A percentile compares a stretch with the other conserved stretches of the same genome.
These are phyloP conservation scores for Solanum phureja DNA, from an alignment of 257 asterid species.

Conservation along the genomic window DNA sequence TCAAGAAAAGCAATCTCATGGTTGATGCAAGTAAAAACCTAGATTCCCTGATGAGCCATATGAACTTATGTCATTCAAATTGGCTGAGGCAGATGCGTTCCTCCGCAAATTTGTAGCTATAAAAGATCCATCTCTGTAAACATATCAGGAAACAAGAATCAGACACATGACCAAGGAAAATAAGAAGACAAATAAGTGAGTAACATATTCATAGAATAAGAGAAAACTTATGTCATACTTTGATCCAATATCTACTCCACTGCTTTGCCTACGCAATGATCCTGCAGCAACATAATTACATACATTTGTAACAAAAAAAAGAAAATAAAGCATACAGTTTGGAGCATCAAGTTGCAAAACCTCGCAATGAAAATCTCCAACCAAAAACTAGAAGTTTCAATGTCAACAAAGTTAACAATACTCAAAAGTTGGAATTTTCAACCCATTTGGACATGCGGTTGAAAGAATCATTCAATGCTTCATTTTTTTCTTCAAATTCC, in stretches of 20 bases:
- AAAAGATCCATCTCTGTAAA: constrained; percentile 42
- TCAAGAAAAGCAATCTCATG: neutral
- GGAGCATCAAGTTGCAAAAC: neutral
- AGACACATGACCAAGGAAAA: constrained; percentile 7
- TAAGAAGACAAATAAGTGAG: neutral
- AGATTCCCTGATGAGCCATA: constrained; percentile 24
- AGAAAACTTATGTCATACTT: constrained; percentile 26
- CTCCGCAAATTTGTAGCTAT: constrained; percentile 52
- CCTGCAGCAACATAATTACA: constrained; percentile 30
- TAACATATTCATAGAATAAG: neutral
- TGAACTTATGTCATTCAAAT: constrained; percentile 44
- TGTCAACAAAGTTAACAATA: neutral
- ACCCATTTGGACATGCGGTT: neutral
- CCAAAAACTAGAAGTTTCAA: neutral
- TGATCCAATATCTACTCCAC: constrained; percentile 54
- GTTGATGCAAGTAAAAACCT: constrained; percentile 31
- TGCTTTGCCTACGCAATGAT: constrained; percentile 55
- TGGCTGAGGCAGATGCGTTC: constrained; percentile 66
- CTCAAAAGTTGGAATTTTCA: neutral
- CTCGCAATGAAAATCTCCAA: neutral
- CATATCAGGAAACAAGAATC: constrained; percentile 29
- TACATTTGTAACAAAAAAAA: neutral
- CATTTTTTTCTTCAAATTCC: neutral
- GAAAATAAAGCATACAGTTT: neutral
- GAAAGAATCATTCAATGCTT: neutral